Evolutionary conservation across 139 green algal genomes (phyloP), one percentile per base, ranked within the genome.

Genomic region (Nannochloris sp.): DNA sequence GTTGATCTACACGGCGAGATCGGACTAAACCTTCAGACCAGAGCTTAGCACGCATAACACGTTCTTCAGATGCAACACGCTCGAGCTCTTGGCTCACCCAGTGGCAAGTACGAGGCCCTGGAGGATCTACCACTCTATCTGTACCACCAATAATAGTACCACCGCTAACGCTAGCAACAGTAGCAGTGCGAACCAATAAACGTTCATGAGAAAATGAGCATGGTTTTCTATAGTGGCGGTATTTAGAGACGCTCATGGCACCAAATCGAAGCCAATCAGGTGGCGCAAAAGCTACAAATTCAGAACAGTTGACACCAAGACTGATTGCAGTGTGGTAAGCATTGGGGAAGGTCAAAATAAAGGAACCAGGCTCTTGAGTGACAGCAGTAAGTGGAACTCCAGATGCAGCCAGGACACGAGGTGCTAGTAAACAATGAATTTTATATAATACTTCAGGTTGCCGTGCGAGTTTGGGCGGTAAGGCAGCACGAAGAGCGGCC

Each of bases 261-360:
- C 70, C 75, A 56, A 78, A 86, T 34, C 77, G 73, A 61, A 93
- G 70, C 90, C 90, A 97, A 77, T 97, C 87, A 5, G 83, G 38
- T 4, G 88, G 61, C 12, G 84, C 89, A 42, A 97, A 87, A 54
- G 87, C 87, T 5, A 94, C 78, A 15, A 74, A 72, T 79, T 97
- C 90, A 0, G 72, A 75, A 15, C 73, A 70, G 56, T 95, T 92
- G 25, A 92, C 77, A 23, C 89, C 90, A 31, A 61, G 32, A 68
- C 15, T 42, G 64, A 96, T 85, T 15, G 70, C 75, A 31, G 65
- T 82, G 62, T 91, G 80, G 66, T 95, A 96, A 3, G 82, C 71
- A 3, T 73, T 74, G 3, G 90, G 90, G 67, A 92, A 95, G 15
- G 86, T 93, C 19, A 96, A 58, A 25, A 96, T 73, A 53, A 91